phyloP scores from a whole-genome alignment of 768 basidiomycete genomes.

The Nidularia sp. region DNA sequence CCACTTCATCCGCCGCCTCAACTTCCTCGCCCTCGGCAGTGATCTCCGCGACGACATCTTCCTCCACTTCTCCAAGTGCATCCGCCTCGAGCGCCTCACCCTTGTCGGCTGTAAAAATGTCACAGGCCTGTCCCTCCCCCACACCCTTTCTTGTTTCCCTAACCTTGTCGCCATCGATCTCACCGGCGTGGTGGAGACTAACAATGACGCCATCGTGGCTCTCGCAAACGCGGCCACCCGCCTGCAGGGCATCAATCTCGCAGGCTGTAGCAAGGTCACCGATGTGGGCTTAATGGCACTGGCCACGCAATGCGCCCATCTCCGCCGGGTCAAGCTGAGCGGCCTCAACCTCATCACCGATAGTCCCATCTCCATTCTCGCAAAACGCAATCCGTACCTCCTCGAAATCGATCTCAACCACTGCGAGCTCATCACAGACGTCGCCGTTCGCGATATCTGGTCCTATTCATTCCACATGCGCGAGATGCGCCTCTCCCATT shows the following conservation, averaged over 20 bases:
- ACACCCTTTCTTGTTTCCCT: slow-evolving; percentile 66
- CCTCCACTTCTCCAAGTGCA: slow-evolving; percentile 65
- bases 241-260: slow-evolving; percentile 90
- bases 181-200: slow-evolving; percentile 63
- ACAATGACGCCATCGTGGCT: slow-evolving; percentile 67
- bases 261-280: slow-evolving; percentile 76
- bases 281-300: slow-evolving; percentile 76
- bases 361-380: slow-evolving; percentile 68
- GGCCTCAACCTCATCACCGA: slow-evolving; percentile 77
- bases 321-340: slow-evolving; percentile 88
- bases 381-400: slow-evolving; percentile 75
- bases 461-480: slow-evolving; percentile 76
- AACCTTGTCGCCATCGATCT: slow-evolving; percentile 86
- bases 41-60: slow-evolving; percentile 76
- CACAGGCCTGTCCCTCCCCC: slow-evolving; percentile 56
- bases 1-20: slow-evolving; percentile 84
- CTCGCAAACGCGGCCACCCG: slow-evolving; percentile 68
- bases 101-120: slow-evolving; percentile 75
- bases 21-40: slow-evolving; percentile 70
- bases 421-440: slow-evolving; percentile 75
- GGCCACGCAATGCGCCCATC: slow-evolving; percentile 66
- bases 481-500: slow-evolving; percentile 84
- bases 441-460: slow-evolving; percentile 82
- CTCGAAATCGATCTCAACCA: slow-evolving; percentile 93
- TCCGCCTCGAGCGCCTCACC: slow-evolving; percentile 83